phyloP scores from a whole-genome alignment of 148 eudicot genomes.

The Spergularia bocconei region DNA sequence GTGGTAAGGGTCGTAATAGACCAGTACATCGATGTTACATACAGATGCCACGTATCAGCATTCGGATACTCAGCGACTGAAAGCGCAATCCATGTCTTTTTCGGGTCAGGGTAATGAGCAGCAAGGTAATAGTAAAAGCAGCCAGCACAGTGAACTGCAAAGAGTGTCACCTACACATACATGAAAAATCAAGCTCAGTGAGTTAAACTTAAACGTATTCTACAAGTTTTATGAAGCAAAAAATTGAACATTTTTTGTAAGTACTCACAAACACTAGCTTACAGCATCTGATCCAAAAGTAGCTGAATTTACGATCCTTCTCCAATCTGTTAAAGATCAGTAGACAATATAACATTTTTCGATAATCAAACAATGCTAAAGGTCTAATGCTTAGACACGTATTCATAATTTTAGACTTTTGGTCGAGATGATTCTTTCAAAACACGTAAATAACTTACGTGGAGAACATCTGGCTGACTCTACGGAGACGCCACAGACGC shows the following conservation, averaged over 20 bases:
- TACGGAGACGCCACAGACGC: slow-evolving; percentile 85
- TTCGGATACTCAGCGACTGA: slow-evolving; percentile 31
- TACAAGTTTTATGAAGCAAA: background rate
- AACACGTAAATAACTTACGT: slow-evolving; percentile 38
- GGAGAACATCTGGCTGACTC: slow-evolving; percentile 75
- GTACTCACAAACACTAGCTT: slow-evolving; percentile 76
- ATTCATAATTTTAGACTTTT: too few relatives aligned
- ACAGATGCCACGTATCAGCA: slow-evolving; percentile 35
- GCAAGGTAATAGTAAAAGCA: slow-evolving; percentile 65
- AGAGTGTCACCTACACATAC: slow-evolving; percentile 64
- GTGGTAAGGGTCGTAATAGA: slow-evolving; percentile 79
- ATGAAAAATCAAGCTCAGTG: background rate
- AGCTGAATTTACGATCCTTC: slow-evolving; percentile 66
- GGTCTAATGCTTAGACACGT: too few relatives aligned
- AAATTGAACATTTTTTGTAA: too few relatives aligned
- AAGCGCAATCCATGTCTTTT: slow-evolving; percentile 60
- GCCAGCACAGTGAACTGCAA: slow-evolving; percentile 73
- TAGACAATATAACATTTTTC: background rate
- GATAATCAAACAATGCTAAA: background rate
- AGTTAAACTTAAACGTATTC: background rate
- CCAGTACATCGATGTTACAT: slow-evolving; percentile 75
- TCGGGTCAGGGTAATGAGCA: slow-evolving; percentile 42
- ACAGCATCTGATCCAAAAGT: slow-evolving; percentile 56
- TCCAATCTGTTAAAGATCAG: slow-evolving; percentile 51
- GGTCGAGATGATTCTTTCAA: background rate